Evolutionary conservation across 2,329 filamentous ascomycete genomes (phyloP).

Genomic region (Stenocarpella maydis): DNA sequence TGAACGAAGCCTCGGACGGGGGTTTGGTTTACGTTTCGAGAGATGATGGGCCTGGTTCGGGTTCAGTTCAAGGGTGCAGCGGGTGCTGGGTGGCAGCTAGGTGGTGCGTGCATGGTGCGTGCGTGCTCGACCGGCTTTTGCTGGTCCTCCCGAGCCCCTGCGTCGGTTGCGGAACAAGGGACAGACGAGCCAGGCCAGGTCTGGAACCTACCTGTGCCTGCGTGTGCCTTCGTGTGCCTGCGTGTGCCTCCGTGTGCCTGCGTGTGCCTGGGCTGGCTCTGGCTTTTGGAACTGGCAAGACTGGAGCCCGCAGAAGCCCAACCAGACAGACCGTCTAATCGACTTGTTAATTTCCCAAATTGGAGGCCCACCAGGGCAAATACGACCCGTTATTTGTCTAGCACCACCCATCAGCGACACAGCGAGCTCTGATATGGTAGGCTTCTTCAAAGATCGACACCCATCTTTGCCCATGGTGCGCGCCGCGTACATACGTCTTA

Average conservation of each 20-base stretch:
- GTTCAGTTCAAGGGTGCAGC: constrained; percentile 11
- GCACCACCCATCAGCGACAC: constrained; percentile 2
- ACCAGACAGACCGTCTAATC: neutral
- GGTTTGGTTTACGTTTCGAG: constrained; percentile 27
- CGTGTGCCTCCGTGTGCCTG: neutral
- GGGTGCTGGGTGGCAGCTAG: neutral
- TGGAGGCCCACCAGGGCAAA: constrained; percentile 25
- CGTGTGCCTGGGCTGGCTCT: neutral
- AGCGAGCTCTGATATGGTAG: constrained; percentile 10
- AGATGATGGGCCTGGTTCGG: constrained; percentile 22
- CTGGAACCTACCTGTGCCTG: constrained; percentile 4
- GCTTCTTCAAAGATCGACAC: constrained; percentile 12
- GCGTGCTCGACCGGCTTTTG: constrained; percentile 14
- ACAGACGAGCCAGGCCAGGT: constrained; percentile 23
- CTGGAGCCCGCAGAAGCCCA: constrained; percentile 25
- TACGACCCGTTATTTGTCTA: constrained; percentile 12
- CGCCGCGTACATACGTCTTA: neutral
- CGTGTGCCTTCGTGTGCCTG: neutral
- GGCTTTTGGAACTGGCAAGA: neutral
- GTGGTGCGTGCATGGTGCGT: constrained; percentile 1
- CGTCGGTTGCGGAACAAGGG: constrained; percentile 10
- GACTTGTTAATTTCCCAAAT: constrained; percentile 25
- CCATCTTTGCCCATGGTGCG: neutral
- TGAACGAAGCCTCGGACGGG: constrained; percentile 25
- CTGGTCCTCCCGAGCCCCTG: constrained; percentile 25